Evolutionary conservation across 768 basidiomycete species (phyloP), one percentile per base, ranked within the genome.

Genomic region (Suillus alpinus): DNA sequence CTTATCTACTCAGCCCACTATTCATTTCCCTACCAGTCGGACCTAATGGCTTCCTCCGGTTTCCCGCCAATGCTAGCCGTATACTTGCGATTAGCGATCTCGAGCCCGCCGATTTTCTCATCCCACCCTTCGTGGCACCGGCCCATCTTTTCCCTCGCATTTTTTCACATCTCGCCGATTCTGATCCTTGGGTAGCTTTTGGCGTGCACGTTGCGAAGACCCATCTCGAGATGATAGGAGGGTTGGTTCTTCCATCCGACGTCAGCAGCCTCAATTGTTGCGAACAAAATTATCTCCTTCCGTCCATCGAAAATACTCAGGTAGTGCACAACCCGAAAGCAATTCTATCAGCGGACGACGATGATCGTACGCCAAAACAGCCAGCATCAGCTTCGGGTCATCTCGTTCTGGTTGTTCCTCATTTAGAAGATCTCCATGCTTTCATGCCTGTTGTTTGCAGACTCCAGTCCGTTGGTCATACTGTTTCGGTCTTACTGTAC

Each of bases 91-190:
- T 73, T 9, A 66, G 67, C 0, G 60, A 62, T 8, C 67, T 74
- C 23, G 76, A 76, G 34, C 69, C 78, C 29, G 85, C 82, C 3
- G 68, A 74, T 4, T 85, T 82, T 69, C 74, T 91, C 2, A 67
- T 83, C 3, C 89, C 89, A 16, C 89, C 89, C 2, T 85, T 90
- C 62, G 74, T 86, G 6, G 63, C 83, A 34, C 81, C 81, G 10
- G 53, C 66, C 1, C 44, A 26, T 37, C 67, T 74, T 29, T 58
- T 78, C 16, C 61, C 59, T 6, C 16, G 34, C 2, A 47, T 74
- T 12, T 67, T 67, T 10, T 63, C 65, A 47, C 31, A 64, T 18
- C 58, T 63, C 26, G 46, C 61, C 18, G 41, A 63, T 56, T 20
- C 67, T 65, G 36, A 63, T 69, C 50, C 72, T 66, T 72, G 72